Conservation (phyloP, 768 basidiomycete genomes). For the Gymnopilus junonius region DNA sequence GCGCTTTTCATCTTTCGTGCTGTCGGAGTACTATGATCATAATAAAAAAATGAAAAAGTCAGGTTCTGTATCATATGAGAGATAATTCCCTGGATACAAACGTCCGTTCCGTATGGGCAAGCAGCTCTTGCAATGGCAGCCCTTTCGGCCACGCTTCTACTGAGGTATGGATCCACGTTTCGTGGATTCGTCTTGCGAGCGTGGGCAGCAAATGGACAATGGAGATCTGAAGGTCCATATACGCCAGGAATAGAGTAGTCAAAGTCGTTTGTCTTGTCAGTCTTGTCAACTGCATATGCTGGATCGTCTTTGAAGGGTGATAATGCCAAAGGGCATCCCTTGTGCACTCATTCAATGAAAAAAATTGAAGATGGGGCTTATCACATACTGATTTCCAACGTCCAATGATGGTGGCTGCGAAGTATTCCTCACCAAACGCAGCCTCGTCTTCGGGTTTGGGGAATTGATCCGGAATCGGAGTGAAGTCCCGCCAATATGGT, state of each 20-base stretch:
- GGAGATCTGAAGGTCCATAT: constrained; percentile 1
- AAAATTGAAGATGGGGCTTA: neutral
- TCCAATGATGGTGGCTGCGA: constrained; percentile 38
- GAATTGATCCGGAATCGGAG: neutral
- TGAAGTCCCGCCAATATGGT: neutral
- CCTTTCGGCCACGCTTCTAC: neutral
- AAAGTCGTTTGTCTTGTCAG: constrained; percentile 34
- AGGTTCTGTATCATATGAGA: neutral
- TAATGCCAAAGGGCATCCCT: constrained; percentile 37
- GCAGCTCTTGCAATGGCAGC: neutral
- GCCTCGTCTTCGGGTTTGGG: neutral
- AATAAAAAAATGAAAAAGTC: neutral
- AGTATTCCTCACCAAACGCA: constrained; percentile 11
- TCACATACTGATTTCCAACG: constrained; percentile 12
- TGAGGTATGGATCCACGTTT: constrained; percentile 16
- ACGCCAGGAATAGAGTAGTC: constrained; percentile 24
- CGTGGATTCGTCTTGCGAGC: constrained; percentile 35
- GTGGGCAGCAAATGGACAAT: constrained; percentile 38
- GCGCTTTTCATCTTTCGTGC: constrained; percentile 5
- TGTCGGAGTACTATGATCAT: neutral
- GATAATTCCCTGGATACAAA: neutral
- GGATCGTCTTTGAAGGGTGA: constrained; percentile 30
- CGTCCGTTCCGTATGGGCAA: constrained; percentile 10
- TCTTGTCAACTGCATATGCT: constrained; percentile 7
- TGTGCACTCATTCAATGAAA: neutral